Evolutionary conservation across 257 asterid species (phyloP).

Genomic region (Solanum neorickii): DNA sequence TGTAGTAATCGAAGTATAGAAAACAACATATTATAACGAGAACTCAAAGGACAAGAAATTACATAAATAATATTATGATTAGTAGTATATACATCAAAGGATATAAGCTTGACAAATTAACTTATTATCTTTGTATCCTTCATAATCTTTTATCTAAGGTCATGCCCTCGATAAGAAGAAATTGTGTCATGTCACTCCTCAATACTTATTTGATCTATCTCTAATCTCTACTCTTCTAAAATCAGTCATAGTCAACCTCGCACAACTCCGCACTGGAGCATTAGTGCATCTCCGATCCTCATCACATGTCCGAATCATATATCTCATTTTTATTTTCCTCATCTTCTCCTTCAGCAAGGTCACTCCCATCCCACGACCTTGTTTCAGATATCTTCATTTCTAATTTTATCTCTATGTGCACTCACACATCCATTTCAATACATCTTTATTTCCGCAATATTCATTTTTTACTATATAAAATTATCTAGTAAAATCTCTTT

Average conservation of each 20-base stretch:
- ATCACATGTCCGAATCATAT: background rate
- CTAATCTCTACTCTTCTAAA: background rate
- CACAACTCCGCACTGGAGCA: background rate
- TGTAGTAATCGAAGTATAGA: rapidly evolving
- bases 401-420: too few species aligned
- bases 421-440: background rate
- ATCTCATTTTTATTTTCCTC: background rate
- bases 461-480: too few species aligned
- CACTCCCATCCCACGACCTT: background rate
- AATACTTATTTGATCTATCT: background rate
- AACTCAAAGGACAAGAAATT: too few species aligned
- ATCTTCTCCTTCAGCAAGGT: background rate
- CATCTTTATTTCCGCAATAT: background rate
- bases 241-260: background rate
- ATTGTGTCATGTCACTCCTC: background rate
- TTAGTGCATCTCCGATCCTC: background rate
- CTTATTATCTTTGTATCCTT: background rate
- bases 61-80: too few species aligned
- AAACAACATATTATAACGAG: rapidly evolving
- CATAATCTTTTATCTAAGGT: too few species aligned
- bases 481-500: background rate
- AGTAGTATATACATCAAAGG: too few species aligned
- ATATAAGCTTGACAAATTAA: background rate
- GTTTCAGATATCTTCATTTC: background rate
- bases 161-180: background rate